Evolutionary conservation across 192 early-diverging fungal species (phyloP).

Genomic region (Jimgerdemannia flammicorona): DNA sequence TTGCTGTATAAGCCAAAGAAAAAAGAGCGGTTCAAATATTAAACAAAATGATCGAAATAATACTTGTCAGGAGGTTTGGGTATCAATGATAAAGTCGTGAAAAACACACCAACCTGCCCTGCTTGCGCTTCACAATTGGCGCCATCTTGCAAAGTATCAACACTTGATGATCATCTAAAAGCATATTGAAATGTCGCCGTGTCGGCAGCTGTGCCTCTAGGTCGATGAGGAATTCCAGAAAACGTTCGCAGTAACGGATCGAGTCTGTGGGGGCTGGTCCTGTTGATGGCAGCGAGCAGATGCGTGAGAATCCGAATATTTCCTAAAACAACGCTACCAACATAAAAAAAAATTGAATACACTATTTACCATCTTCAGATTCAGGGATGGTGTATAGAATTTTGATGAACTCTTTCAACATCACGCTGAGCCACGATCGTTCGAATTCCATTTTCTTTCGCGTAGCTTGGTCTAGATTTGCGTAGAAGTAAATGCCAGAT

Average conservation of each 20-base stretch:
- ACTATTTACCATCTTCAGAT: constrained; percentile 35
- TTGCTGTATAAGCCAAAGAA: constrained; percentile 1
- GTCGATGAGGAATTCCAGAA: constrained; percentile 85
- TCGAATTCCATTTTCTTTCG: constrained; percentile 54
- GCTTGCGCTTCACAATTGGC: constrained; percentile 31
- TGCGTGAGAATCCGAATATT: not conserved
- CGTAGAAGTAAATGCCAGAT: too few species aligned
- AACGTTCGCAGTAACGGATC: constrained; percentile 62
- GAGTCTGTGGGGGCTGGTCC: constrained; percentile 30
- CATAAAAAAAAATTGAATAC: too few species aligned
- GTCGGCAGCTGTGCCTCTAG: constrained; percentile 88
- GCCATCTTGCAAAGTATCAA: constrained; percentile 47
- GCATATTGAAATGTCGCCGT: constrained; percentile 76
- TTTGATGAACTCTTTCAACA: constrained; percentile 64
- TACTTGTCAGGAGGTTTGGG: not conserved
- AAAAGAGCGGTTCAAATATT: too few species aligned
- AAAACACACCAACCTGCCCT: constrained; percentile 6
- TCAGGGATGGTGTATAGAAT: constrained; percentile 51
- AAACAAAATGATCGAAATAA: not conserved
- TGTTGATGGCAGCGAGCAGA: not conserved
- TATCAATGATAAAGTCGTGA: not conserved
- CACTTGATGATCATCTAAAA: constrained; percentile 82
- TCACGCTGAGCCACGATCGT: constrained; percentile 58
- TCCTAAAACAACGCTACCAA: too few species aligned
- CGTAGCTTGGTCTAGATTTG: constrained; percentile 29